These are phyloP conservation scores for Cadophora malorum DNA, from an alignment of 2,329 filamentous ascomycete species.

Conservation along the genomic window DNA sequence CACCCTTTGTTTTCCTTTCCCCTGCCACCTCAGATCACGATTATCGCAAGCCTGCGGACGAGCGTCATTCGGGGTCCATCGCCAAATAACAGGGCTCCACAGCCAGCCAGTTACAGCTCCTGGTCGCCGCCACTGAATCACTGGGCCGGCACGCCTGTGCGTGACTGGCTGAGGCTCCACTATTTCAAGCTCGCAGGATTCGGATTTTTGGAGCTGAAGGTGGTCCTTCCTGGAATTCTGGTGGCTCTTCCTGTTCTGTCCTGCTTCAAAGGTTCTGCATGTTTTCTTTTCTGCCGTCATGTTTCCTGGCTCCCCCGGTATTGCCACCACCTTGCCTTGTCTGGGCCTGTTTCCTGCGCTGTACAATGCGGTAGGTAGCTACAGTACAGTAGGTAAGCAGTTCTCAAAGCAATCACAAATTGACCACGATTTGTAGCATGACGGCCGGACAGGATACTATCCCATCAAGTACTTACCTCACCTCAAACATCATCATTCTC, in stretches of 20 bases:
- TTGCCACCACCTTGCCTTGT: not conserved
- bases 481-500: too few relatives aligned
- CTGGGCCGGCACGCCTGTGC: not conserved
- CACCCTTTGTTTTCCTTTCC: not conserved
- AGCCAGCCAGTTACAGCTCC: not conserved
- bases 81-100: not conserved
- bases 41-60: not conserved
- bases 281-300: slow-evolving; percentile 1
- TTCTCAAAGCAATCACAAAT: too few relatives aligned
- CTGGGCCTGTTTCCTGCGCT: not conserved
- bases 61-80: slow-evolving; percentile 13
- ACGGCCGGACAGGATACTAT: too few relatives aligned
- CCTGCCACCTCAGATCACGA: slow-evolving; percentile 14
- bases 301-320: not conserved
- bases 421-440: too few relatives aligned
- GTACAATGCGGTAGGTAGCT: not conserved
- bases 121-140: slow-evolving; percentile 7
- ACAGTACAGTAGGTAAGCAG: too few relatives aligned
- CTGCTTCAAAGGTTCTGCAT: not conserved
- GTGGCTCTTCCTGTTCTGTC: not conserved
- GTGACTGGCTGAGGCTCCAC: slow-evolving; percentile 6
- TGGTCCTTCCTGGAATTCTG: too few relatives aligned
- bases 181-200: slow-evolving; percentile 4
- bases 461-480: too few relatives aligned
- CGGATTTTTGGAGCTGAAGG: not conserved